Base-by-base conservation (phyloP, 2,329 filamentous ascomycete genomes). In the Colletotrichum cereale region DNA sequence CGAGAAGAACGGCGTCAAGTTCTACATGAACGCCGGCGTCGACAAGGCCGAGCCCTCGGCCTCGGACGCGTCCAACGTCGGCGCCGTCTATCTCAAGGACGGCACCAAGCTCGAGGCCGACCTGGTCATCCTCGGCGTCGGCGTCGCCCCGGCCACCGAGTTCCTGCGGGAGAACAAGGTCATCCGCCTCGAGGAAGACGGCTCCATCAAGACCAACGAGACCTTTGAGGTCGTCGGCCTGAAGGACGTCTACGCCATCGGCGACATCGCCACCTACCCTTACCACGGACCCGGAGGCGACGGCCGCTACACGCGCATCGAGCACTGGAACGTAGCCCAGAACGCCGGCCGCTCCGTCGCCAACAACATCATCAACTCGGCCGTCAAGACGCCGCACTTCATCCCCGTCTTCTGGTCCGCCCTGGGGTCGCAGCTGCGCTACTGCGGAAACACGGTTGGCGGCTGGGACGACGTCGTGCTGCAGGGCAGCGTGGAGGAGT, bases 241-340 rank as follows among this genome's bases (percentile, higher is more conserved):
- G 5, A 88, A 92, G 77, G 92, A 96, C 75, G 95, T 98, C 62
- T 99, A 93, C 79, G 96, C 96, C 18, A 90, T 99, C 73, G 96
- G 96, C 63, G 96, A 99, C 80, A 98, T 99, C 73, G 95, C 96
- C 16, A 95, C 93, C 0, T 98, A 94, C 81, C 96, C 96, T 0
- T 99, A 99, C 84, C 88, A 94, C 80, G 96, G 96, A 1, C 96
- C 96, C 0, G 95, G 93, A 31, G 92, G 94, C 34, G 87, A 92
- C 21, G 94, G 93, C 73, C 87, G 86, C 55, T 87, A 88, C 24
- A 89, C 92, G 0, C 92, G 96, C 74, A 98, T 98, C 78, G 96
- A 99, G 86, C 96, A 99, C 81, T 99, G 96, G 96, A 96, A 98
- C 82, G 96, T 99, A 3, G 96, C 96, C 5, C 96, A 98, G 79